Percentiles rank a stretch among this genome's conserved stretches.
phyloP scores from a whole-genome alignment of 2,329 filamentous ascomycete species.

The Aureobasidium sp. region DNA sequence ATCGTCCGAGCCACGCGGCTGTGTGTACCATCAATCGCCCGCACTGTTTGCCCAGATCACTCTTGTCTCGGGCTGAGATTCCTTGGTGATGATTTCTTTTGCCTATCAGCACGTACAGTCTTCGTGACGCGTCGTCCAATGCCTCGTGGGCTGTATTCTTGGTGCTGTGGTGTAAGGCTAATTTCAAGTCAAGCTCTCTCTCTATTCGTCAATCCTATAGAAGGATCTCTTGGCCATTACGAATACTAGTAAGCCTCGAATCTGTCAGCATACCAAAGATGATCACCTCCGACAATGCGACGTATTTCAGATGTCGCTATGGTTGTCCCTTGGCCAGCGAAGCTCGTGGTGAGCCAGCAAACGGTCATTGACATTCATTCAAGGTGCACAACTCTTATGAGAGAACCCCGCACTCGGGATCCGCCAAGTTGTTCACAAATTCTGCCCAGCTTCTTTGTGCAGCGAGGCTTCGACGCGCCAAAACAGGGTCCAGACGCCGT shows the following conservation, averaged over 20 bases:
- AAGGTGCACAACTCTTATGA: neutral
- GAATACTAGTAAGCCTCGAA: neutral
- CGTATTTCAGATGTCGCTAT: neutral
- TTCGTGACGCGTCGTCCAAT: neutral
- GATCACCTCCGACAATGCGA: neutral
- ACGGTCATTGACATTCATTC: neutral
- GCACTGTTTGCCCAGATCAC: neutral
- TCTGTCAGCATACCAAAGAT: neutral
- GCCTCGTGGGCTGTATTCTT: neutral
- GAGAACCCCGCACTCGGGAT: neutral
- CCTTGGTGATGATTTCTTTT: neutral
- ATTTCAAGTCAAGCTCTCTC: neutral
- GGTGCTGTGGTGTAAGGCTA: conserved; percentile 4
- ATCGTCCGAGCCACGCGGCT: conserved; percentile 8
- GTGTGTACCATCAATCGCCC: neutral
- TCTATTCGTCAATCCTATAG: neutral
- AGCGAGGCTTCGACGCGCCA: neutral
- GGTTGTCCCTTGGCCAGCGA: no score
- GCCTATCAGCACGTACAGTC: neutral
- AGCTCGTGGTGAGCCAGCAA: no score
- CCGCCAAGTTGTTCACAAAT: neutral
- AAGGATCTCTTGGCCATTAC: neutral
- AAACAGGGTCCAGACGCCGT: neutral
- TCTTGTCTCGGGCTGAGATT: neutral
- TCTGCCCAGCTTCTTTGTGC: neutral